These are phyloP conservation scores for Pseudevernia furfuracea DNA, from an alignment of 495 filamentous ascomycete species.

Conservation along the genomic window DNA sequence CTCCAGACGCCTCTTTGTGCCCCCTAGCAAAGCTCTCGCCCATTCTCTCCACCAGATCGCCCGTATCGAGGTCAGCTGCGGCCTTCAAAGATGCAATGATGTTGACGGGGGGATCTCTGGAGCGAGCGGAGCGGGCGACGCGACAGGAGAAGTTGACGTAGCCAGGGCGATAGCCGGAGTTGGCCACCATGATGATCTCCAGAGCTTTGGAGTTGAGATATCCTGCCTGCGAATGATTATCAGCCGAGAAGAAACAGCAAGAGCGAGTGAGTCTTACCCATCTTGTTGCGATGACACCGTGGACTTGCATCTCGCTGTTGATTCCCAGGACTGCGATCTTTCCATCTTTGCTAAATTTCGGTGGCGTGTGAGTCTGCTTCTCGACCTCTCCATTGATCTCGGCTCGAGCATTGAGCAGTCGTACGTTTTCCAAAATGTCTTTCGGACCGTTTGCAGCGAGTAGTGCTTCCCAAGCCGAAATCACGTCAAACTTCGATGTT, in stretches of 20 bases:
- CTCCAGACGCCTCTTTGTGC: slow-evolving; percentile 52
- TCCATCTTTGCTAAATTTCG: slow-evolving; percentile 49
- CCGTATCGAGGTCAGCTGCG: slow-evolving; percentile 38
- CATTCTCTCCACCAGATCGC: slow-evolving; percentile 39
- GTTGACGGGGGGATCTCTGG: slow-evolving; percentile 42
- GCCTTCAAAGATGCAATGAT: slow-evolving; percentile 45
- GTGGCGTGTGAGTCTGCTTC: slow-evolving; percentile 45
- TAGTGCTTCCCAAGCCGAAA: slow-evolving; percentile 48
- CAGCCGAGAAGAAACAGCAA: background rate
- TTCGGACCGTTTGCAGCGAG: slow-evolving; percentile 33
- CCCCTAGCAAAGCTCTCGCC: slow-evolving; percentile 50
- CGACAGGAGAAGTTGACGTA: slow-evolving; percentile 55
- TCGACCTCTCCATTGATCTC: slow-evolving; percentile 50
- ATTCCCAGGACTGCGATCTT: slow-evolving; percentile 52
- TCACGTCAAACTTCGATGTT: slow-evolving; percentile 46
- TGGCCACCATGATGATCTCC: slow-evolving; percentile 51
- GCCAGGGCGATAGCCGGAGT: slow-evolving; percentile 49
- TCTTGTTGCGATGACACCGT: slow-evolving; percentile 51
- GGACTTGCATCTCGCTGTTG: slow-evolving; percentile 45
- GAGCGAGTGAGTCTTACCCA: slow-evolving; percentile 33
- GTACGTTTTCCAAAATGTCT: slow-evolving; percentile 39
- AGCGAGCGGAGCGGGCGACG: slow-evolving; percentile 40
- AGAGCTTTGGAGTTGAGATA: slow-evolving; percentile 43
- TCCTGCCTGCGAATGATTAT: slow-evolving; percentile 29
- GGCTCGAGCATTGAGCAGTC: slow-evolving; percentile 38